phyloP scores from a whole-genome alignment of 1,284 basidiomycete species.

The Lentinus polychrous region DNA sequence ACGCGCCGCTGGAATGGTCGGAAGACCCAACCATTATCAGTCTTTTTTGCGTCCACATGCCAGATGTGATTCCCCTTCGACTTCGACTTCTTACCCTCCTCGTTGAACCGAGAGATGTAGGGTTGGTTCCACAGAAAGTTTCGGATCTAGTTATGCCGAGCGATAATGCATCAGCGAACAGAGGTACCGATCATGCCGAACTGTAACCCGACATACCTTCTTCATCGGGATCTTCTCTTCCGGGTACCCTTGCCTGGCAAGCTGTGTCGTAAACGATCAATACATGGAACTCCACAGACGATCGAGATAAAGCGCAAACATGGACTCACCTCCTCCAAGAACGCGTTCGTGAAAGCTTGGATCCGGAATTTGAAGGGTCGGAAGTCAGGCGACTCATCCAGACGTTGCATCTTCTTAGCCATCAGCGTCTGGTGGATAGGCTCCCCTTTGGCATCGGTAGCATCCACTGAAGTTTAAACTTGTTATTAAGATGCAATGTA shows the following conservation, averaged over 20 bases:
- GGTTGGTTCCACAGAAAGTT: constrained; percentile 94
- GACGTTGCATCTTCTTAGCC: constrained; percentile 96
- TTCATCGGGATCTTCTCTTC: constrained; percentile 87
- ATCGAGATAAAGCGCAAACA: constrained; percentile 8
- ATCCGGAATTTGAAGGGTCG: constrained; percentile 99
- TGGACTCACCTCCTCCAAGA: constrained; percentile 77
- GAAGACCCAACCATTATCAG: constrained; percentile 84
- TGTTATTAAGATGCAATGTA: neutral
- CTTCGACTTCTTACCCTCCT: constrained; percentile 99
- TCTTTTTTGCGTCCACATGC: constrained; percentile 94
- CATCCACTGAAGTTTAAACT: constrained; percentile 61
- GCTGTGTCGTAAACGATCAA: constrained; percentile 33
- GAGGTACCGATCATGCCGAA: constrained; percentile 4
- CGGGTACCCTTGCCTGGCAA: constrained; percentile 71
- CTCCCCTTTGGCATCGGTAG: constrained; percentile 91
- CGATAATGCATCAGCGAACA: constrained; percentile 1
- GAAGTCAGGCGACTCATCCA: constrained; percentile 95
- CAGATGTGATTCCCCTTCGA: constrained; percentile 99
- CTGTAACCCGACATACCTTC: constrained; percentile 47
- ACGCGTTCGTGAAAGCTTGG: constrained; percentile 96
- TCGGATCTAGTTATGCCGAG: constrained; percentile 71
- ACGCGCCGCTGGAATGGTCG: constrained; percentile 86
- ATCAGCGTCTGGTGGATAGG: constrained; percentile 97
- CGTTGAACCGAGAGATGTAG: constrained; percentile 96
- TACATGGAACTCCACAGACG: constrained; percentile 1